Base-by-base conservation (phyloP, 768 basidiomycete genomes). In the Clavaria fumosa region DNA sequence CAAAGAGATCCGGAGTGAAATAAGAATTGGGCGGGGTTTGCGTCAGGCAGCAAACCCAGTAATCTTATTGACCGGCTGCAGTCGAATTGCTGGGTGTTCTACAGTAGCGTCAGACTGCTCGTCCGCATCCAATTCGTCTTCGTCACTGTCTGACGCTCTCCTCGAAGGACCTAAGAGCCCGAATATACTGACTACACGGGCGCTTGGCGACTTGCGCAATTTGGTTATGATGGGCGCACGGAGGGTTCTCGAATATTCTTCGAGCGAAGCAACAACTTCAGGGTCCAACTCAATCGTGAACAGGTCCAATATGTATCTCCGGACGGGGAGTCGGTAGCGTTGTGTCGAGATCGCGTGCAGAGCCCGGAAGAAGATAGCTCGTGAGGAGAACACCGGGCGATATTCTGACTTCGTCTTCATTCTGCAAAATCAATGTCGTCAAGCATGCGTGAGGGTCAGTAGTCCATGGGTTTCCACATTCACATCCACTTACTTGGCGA, bases 251-350 rank as follows among this genome's bases (percentile, higher is more conserved):
- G 68, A 68, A 31, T 65, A 69, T 20, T 70, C 70, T 14, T 58
- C 59, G 22, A 89, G 60, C 17, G 63, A 59, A 35, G 58, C 59
- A 28, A 78, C 68, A 24, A 78, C 57, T 28, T 75, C 69, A 26
- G 63, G 61, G 46, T 83, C 72, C 36, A 95, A 58, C 27, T 81
- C 78, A 37, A 91, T 60, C 49, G 79, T 81, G 65, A 99, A 99
- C 4, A 96, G 65, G 42, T 99, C 93, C 42, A 96, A 56, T 45
- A 97, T 78, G 54, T 90, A 97, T 39, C 85, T 70, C 32, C 93
- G 75, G 41, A 95, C 90, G 11, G 91, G 86, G 6, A 90, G 70
- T 19, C 90, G 81, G 55, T 88, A 96, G 42, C 84, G 78, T 42
- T 85, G 83, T 1, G 78, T 80, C 2, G 86, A 90, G 40, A 99